Base-by-base conservation (phyloP, 768 basidiomycete genomes). In the Rhizopogon roseolus region DNA sequence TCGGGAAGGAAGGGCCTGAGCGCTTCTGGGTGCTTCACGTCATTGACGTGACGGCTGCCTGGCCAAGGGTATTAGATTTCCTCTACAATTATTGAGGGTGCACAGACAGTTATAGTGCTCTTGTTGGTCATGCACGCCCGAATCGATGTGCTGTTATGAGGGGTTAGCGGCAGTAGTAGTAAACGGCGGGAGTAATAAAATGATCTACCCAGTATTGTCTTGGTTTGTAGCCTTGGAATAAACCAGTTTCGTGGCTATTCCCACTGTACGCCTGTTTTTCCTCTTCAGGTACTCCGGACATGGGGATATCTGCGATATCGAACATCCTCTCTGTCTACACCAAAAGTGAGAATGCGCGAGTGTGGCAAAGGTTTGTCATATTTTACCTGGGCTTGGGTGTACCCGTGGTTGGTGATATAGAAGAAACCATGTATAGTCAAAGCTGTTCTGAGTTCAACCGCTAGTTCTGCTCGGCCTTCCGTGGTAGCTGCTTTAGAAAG, bases 51-150 rank as follows among this genome's bases (percentile, higher is more conserved):
- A 29, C 76, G 73, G 54, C 82, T 76, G 53, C 83, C 84, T 85
- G 43, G 0, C 5, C 19, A 11, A 11, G n/a, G 6, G 25, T 7
- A 39, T 5, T 49, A 10, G 51, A 17, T 41, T 53, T 22, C 16
- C 11, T 51, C 19, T n/a, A 3, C 17, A 11, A 25, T 54, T 11
- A 44, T 38, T 22, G n/a, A 54, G 38, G 17, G 27, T 29, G 7
- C 29, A 4, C 45, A 4, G 59, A 86, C 85, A 73, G 57, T 80
- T 82, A 60, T 87, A 86, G 49, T 79, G 72, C 59, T 87, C 85
- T 13, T 84, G 60, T 57, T 85, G 82, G 60, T 88, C 86, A 14
- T 66, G 74, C 19, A 87, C 79, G 6, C 85, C 85, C 7, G 75
- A 76, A 42, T 81, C 81, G 41, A 86, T 79, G 44, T 81, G 80